These are phyloP conservation scores for Ceratocystis cacaofunesta DNA, from an alignment of 2,329 filamentous ascomycete genomes.

Conservation along the genomic window DNA sequence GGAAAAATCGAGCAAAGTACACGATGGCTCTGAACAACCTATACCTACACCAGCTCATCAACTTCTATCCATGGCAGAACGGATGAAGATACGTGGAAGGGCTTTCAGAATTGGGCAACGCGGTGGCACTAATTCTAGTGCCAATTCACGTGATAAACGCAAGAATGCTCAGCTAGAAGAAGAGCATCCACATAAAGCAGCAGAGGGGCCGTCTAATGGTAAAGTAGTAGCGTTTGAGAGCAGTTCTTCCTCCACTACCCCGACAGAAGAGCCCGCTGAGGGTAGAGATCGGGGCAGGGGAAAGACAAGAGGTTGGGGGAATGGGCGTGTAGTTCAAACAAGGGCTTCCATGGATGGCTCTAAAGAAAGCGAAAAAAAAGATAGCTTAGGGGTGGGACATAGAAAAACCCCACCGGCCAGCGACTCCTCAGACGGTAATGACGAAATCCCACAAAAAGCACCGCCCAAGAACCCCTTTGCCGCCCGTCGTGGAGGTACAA, in stretches of 20 bases:
- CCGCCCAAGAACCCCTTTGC: not conserved
- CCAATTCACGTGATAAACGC: not conserved
- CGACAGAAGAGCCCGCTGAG: not conserved
- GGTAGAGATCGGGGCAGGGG: not conserved
- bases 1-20: conserved; percentile 19
- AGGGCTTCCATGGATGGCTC: not conserved
- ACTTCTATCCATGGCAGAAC: conserved; percentile 42
- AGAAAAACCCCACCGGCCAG: not conserved
- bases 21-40: not conserved
- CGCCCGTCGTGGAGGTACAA: not conserved
- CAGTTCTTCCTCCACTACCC: not conserved
- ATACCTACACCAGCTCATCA: conserved; percentile 18
- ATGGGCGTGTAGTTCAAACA: not conserved
- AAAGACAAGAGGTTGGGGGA: not conserved
- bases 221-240: not conserved
- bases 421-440: not conserved
- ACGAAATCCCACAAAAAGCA: not conserved
- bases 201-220: not conserved
- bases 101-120: conserved; percentile 35
- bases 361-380: not conserved
- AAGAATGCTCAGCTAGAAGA: not conserved
- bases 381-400: not conserved
- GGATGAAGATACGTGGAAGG: conserved; percentile 39
- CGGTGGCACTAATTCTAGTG: not conserved
- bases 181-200: not conserved